Evolutionary conservation across 1,284 basidiomycete genomes (phyloP), one percentile per base, ranked within the genome.

Genomic region (Ganoderma resinaceum): DNA sequence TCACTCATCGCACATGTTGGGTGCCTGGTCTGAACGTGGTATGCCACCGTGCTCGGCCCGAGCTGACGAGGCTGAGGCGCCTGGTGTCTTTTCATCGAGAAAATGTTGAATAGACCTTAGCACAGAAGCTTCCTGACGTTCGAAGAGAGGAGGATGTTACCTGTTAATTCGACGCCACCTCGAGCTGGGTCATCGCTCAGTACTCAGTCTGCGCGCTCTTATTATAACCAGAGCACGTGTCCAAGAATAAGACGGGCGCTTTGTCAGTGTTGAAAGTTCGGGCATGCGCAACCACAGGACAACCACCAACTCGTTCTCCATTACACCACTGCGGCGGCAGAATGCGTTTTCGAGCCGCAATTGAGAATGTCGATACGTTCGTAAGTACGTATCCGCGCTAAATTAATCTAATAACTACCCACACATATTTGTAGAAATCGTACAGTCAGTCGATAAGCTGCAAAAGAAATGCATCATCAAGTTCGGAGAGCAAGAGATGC

Each of bases 391-490:
- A 23, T 58, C 2, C 37, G 1, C 5, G 12, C 7, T 29, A 16
- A 9, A 11, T 38, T 0, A 18, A 38, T 38, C 37, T 29, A 33
- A n/a, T 8, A 4, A 26, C 9, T 42, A 55, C 42, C 42, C 72
- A 35, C 46, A 67, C 37, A n/a, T 29, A 31, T 63, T 23, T 29
- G 42, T 18, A 94, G 93, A 89, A 63, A 89, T 95, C 66, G 86
- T 92, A 16, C 90, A 93, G 75, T 87, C 91, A 0, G 83, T 95
- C n/a, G 90, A 94, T 71, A 95, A 93, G 71, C 82, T 96, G 11
- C 92, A 96, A 75, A 94, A 93, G 78, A 88, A 85, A 81, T 95
- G 93, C 73, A 90, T 94, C 65, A 89, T 97, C 76, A 91, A 91
- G 74, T 92, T 96, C 73, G 90, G 89, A 0, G 89, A 92, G 70